A percentile compares a stretch with the other conserved stretches of the same genome.
Conservation (phyloP, 2,329 filamentous ascomycete genomes). For the Ophiosphaerella herpotricha region DNA sequence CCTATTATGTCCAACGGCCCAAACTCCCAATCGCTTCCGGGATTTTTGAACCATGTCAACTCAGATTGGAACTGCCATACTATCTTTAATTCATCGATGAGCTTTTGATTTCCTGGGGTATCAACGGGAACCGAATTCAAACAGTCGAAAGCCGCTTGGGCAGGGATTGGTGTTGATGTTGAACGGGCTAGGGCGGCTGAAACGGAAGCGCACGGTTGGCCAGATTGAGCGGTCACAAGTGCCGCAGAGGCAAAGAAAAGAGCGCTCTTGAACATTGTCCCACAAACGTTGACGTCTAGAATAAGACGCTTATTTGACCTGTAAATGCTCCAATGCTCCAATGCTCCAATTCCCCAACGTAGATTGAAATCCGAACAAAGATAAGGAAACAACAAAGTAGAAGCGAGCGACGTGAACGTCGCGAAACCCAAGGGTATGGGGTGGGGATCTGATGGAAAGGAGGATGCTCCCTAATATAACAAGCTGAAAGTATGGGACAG, state of each 20-base stretch:
- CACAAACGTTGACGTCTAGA: background rate
- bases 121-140: constrained; percentile 40
- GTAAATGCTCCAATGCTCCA: background rate
- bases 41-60: constrained; percentile 40
- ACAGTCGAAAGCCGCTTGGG: constrained; percentile 31
- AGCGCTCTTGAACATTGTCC: constrained; percentile 14
- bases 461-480: constrained; percentile 7
- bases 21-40: constrained; percentile 38
- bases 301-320: background rate
- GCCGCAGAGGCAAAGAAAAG: constrained; percentile 19
- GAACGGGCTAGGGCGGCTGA: constrained; percentile 7
- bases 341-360: background rate
- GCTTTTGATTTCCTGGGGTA: constrained; percentile 22
- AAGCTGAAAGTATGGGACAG: background rate
- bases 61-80: constrained; percentile 46
- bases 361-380: background rate
- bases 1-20: constrained; percentile 40
- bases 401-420: constrained; percentile 2
- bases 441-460: background rate
- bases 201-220: constrained; percentile 26
- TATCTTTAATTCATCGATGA: constrained; percentile 36
- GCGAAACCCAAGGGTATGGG: constrained; percentile 4
- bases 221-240: constrained; percentile 18
- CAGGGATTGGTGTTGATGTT: constrained; percentile 12
- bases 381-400: background rate